Percentiles rank a stretch among this genome's conserved stretches.
Evolutionary conservation across 805 yeast genomes (phyloP).

Genomic region (Candida pseudofarinosa): DNA sequence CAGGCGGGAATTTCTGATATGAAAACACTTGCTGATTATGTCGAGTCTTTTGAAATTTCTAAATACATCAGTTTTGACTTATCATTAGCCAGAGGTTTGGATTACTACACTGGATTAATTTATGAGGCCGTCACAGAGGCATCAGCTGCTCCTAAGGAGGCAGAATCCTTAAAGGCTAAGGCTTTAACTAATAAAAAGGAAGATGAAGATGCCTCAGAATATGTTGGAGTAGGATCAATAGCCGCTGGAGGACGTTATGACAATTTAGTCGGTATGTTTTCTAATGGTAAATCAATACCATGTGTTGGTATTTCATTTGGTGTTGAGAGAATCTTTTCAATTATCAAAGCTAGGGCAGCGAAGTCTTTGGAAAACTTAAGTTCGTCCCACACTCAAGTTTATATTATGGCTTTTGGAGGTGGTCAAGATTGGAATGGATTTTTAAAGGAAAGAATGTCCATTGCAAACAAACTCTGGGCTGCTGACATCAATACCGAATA

Average conservation of each 20-base stretch:
- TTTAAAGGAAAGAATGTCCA: slow-evolving; percentile 83
- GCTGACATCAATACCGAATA: slow-evolving; percentile 89
- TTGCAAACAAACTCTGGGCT: slow-evolving; percentile 80
- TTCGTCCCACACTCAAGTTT: slow-evolving; percentile 88
- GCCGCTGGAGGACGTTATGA: slow-evolving; percentile 99
- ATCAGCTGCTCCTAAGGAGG: slow-evolving; percentile 91
- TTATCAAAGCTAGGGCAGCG: slow-evolving; percentile 73
- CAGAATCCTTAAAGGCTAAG: slow-evolving; percentile 57
- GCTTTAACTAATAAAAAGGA: slow-evolving; percentile 39
- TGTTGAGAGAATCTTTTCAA: slow-evolving; percentile 88
- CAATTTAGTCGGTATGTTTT: slow-evolving; percentile 94
- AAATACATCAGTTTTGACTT: slow-evolving; percentile 76
- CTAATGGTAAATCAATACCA: slow-evolving; percentile 87
- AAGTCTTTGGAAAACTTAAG: slow-evolving; percentile 59
- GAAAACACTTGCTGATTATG: slow-evolving; percentile 66
- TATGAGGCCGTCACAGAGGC: slow-evolving; percentile 95
- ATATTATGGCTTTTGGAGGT: slow-evolving; percentile 97
- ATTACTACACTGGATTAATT: slow-evolving; percentile 94
- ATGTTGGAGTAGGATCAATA: slow-evolving; percentile 97
- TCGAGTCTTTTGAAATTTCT: slow-evolving; percentile 77
- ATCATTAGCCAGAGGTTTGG: slow-evolving; percentile 95
- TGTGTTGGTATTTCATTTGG: slow-evolving; percentile 98
- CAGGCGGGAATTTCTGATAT: slow-evolving; percentile 79
- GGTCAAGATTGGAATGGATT: slow-evolving; percentile 96
- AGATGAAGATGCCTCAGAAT: slow-evolving; percentile 91